Base-by-base conservation (phyloP, 352 stramenopile species). In the Phytophthora vignae region DNA sequence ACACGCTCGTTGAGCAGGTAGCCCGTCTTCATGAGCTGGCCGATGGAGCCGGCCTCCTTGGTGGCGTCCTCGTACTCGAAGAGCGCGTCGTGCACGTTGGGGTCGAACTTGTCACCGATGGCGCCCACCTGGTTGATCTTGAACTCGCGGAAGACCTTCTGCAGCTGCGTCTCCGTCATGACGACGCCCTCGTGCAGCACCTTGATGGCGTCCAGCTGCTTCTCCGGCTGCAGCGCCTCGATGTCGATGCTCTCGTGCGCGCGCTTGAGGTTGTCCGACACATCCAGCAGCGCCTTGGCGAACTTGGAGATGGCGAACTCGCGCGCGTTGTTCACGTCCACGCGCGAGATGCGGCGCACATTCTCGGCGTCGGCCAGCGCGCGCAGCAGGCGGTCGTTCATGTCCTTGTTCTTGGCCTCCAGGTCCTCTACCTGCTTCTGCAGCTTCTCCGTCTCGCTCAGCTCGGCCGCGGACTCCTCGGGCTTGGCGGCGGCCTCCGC, bases 301-400 rank as follows among this genome's bases (percentile, higher is more conserved):
- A 99, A 99, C 67, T 96, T 98, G 60, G 90, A 91, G 67, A 99
- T 98, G 64, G 97, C 95, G 82, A 98, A 99, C 56, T 97, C 90
- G 36, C 88, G 86, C 48, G 95, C 97, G 46, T 96, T 95, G 62
- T 94, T 87, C 38, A 99, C 94, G 79, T 99, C 98, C 8, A 94
- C 74, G 64, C 88, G 77, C 64, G 96, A 98, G 79, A 98, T 98
- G 42, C 91, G 83, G 48, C 97, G 94, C 69, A 98, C 97, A 80
- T 99, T 99, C 83, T 99, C 98, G 68, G 98, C 96, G 81, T 99
- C 98, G 1, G 98, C 98, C 54, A 99, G 86, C 62, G 93, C 91
- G 60, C 96, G 92, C 66, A 99, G 63, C 25, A 96, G 67, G 33
- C 87, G 80, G 80, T 97, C 91, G 74, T 95, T 97, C 58, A 94